Evolutionary conservation across 805 yeast genomes (phyloP).

Genomic region (Yarrowia sp.): DNA sequence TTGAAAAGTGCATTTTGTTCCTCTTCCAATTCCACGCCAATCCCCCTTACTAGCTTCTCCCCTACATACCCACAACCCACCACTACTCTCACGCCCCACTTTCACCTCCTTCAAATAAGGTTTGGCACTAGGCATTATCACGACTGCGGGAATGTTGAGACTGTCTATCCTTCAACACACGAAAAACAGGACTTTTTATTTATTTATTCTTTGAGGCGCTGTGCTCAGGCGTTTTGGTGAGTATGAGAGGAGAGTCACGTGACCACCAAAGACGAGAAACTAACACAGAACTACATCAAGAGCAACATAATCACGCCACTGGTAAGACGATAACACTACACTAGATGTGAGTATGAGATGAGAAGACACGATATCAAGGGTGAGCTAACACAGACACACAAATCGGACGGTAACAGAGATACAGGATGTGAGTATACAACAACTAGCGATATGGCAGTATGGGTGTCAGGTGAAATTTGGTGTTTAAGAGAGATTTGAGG

Average conservation of each 20-base stretch:
- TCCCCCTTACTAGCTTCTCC: not conserved
- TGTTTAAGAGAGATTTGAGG: no score
- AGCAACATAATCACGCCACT: not conserved
- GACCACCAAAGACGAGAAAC: not conserved
- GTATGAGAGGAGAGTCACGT: not conserved
- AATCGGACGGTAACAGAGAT: not conserved
- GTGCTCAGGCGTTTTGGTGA: not conserved
- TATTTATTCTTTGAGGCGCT: not conserved
- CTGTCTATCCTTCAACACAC: not conserved
- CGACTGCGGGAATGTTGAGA: not conserved
- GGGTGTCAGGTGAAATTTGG: no score
- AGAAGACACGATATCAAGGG: no score
- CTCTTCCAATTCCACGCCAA: not conserved
- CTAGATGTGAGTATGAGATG: not conserved
- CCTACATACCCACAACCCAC: no score
- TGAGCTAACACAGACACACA: no score
- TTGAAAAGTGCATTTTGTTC: not conserved
- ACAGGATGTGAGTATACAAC: not conserved
- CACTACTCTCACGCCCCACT: not conserved
- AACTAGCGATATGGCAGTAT: no score
- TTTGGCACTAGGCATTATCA: constrained; percentile 5
- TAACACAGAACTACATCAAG: not conserved
- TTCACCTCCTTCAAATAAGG: constrained; percentile 1
- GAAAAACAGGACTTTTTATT: not conserved
- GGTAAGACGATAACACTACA: not conserved